Conservation (phyloP, 2,329 filamentous ascomycete species). For the Xylariaceae sp. region DNA sequence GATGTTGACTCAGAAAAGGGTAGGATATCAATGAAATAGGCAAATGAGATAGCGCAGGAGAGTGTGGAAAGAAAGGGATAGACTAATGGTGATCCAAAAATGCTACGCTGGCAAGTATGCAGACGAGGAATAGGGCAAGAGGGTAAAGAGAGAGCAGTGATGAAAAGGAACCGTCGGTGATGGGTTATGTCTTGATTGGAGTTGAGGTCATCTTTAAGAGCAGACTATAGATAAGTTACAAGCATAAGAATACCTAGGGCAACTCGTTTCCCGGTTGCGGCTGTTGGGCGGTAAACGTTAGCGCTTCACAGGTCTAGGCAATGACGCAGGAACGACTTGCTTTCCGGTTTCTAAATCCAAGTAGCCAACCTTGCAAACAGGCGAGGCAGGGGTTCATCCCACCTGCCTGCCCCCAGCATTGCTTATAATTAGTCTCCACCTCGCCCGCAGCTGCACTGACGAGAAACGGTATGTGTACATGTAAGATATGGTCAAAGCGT, state of each 20-base stretch:
- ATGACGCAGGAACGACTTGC: slow-evolving; percentile 32
- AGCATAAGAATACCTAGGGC: background rate
- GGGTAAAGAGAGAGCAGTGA: background rate
- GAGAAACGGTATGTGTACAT: too few species aligned
- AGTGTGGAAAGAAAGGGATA: background rate
- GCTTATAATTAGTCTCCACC: too few species aligned
- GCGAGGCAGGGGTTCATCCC: slow-evolving; percentile 7
- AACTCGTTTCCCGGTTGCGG: slow-evolving; percentile 1
- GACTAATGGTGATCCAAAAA: background rate
- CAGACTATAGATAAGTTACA: background rate
- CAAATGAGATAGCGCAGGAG: background rate
- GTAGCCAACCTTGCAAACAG: too few species aligned
- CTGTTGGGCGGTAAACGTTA: background rate
- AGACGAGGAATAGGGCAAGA: slow-evolving; percentile 10
- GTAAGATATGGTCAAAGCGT: too few species aligned
- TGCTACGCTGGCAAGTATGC: background rate
- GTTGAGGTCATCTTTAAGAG: slow-evolving; percentile 1
- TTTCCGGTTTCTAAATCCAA: too few species aligned
- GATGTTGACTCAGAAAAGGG: background rate
- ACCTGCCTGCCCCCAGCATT: too few species aligned
- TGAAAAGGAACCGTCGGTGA: background rate
- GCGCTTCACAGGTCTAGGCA: slow-evolving; percentile 21
- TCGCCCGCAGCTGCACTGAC: too few species aligned
- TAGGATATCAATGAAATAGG: too few species aligned
- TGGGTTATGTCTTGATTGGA: slow-evolving; percentile 4